Evolutionary conservation across 768 basidiomycete genomes (phyloP), one percentile per base, ranked within the genome.

Genomic region (Tubosaeta sp.): DNA sequence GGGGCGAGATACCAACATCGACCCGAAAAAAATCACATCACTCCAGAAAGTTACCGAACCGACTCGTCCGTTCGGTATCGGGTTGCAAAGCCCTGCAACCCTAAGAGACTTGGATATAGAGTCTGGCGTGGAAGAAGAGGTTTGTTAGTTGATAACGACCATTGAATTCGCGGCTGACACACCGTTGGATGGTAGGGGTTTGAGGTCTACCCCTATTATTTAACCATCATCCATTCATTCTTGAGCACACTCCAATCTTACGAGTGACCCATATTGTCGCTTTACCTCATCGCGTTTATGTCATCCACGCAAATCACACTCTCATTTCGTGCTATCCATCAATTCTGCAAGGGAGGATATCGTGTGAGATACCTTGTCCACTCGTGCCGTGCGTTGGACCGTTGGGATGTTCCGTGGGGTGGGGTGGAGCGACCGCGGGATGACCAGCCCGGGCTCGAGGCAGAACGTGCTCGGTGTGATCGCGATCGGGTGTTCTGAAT

Each of bases 1-100:
- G 5, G 83, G 80, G 11, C 70, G 74, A 29, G 82, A 82, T 21
- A 80, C 82, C 2, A 82, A 84, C 47, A 58, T 51, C n/a, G 69
- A 69, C 34, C 48, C 46, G 27, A 57, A 56, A 21, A 68, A 56
- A 18, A 52, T 59, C 43, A 49, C 62, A 7, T 59, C 57, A 6
- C 68, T 68, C 58, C 64, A 66, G 35, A 65, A 64, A 52, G 61
- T 62, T 7, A 41, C 51, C 24, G 49, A 39, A 12, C 41, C 10
- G 14, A 45, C 22, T n/a, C 50, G 19, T 2, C 34, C 52, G 22
- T 29, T 45, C 18, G 51, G 3, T 6, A 27, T 57, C 21, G 49
- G 46, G 9, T 32, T 59, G 25, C 59, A 55, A 19, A 16, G 19
- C 2, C 5, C 22, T 13, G n/a, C 42, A 5, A 10, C n/a, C 27